Evolutionary conservation across 768 basidiomycete species (phyloP).

Genomic region (Panus rudis): DNA sequence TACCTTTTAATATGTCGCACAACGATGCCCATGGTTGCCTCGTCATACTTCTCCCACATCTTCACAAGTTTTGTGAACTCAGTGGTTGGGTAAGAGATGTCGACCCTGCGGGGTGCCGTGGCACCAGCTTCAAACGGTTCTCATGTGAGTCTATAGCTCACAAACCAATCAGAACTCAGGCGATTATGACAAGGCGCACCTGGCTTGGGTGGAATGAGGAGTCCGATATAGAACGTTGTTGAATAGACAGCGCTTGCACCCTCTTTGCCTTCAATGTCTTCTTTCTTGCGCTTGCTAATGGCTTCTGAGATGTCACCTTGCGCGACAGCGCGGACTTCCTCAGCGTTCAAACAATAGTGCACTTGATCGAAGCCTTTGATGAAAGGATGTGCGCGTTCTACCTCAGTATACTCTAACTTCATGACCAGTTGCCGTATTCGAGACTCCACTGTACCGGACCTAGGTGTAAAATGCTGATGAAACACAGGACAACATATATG

Average conservation of each 20-base stretch:
- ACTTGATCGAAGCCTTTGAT: slow-evolving; percentile 89
- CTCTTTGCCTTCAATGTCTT: slow-evolving; percentile 72
- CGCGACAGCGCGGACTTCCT: slow-evolving; percentile 83
- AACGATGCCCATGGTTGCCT: slow-evolving; percentile 87
- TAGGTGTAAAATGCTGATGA: slow-evolving; percentile 17
- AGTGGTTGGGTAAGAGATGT: slow-evolving; percentile 94
- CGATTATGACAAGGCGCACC: slow-evolving; percentile 43
- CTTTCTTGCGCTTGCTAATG: slow-evolving; percentile 64
- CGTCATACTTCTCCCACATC: slow-evolving; percentile 92
- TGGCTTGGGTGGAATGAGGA: slow-evolving; percentile 86
- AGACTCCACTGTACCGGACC: slow-evolving; percentile 98
- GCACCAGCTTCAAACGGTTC: slow-evolving; percentile 53
- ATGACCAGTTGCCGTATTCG: slow-evolving; percentile 92
- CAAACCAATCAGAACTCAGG: slow-evolving; percentile 5
- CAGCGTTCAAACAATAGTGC: slow-evolving; percentile 74
- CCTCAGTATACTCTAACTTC: slow-evolving; percentile 94
- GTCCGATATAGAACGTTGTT: slow-evolving; percentile 97
- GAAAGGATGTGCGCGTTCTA: slow-evolving; percentile 91
- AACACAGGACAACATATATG: background rate
- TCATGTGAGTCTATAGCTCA: slow-evolving; percentile 5
- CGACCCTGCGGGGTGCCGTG: slow-evolving; percentile 74
- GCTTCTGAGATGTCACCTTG: slow-evolving; percentile 79
- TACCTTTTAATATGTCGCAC: slow-evolving; percentile 92
- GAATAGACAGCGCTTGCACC: slow-evolving; percentile 78
- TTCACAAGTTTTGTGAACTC: slow-evolving; percentile 94